A percentile compares a stretch with the other conserved stretches of the same genome.
Evolutionary conservation across 192 early-diverging fungal species (phyloP).

Genomic region (Entophlyctis luteolus): DNA sequence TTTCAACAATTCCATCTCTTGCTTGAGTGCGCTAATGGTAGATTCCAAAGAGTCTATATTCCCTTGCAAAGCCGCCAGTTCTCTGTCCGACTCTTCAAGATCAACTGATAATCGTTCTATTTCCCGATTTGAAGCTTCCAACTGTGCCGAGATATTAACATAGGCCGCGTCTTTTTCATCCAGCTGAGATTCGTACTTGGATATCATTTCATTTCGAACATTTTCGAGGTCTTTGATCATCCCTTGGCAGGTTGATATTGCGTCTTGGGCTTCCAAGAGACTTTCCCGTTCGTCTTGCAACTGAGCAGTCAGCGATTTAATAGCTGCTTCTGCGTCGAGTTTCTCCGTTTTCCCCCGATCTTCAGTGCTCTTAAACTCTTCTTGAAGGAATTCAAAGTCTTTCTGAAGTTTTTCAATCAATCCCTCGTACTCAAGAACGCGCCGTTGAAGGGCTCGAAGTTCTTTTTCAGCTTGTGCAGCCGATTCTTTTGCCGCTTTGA

Average conservation of each 20-base stretch:
- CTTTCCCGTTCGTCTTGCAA: constrained; percentile 6
- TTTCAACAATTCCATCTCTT: constrained; percentile 15
- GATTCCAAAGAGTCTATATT: constrained; percentile 3
- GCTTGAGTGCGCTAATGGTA: constrained; percentile 4
- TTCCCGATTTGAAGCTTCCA: constrained; percentile 4
- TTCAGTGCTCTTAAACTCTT: neutral
- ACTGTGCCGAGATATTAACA: neutral
- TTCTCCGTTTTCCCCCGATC: neutral
- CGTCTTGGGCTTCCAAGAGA: constrained; percentile 18
- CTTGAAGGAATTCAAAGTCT: constrained; percentile 10
- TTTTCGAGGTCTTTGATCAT: constrained; percentile 22
- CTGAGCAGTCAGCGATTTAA: constrained; percentile 6
- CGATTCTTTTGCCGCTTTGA: constrained; percentile 13
- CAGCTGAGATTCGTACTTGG: constrained; percentile 14
- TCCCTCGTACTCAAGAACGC: constrained; percentile 12
- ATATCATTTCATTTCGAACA: constrained; percentile 8
- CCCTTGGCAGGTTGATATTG: constrained; percentile 1
- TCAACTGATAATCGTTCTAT: constrained; percentile 12
- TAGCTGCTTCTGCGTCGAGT: neutral
- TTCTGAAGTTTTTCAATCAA: constrained; percentile 8
- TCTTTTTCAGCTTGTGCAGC: constrained; percentile 17
- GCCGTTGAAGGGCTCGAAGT: constrained; percentile 19
- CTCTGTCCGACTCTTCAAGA: constrained; percentile 1
- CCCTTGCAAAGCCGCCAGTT: neutral
- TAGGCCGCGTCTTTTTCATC: constrained; percentile 6